These are phyloP conservation scores for Saururus chinensis DNA, from an alignment of 164 flowering plant genomes.

Conservation along the genomic window DNA sequence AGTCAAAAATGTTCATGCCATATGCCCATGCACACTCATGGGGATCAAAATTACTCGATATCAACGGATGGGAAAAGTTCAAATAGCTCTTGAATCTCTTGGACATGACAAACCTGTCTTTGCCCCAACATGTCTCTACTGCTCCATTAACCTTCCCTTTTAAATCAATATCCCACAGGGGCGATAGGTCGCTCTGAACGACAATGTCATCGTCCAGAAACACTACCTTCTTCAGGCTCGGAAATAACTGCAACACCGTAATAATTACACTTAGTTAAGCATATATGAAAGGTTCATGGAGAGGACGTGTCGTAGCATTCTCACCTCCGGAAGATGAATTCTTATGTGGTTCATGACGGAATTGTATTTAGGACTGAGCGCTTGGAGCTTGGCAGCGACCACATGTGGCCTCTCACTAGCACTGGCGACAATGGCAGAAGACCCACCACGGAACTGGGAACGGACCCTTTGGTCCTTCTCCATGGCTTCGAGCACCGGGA, in stretches of 20 bases:
- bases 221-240: conserved; percentile 76
- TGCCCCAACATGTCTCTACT: conserved; percentile 92
- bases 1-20: conserved; percentile 93
- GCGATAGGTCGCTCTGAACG: conserved; percentile 77
- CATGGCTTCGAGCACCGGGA: conserved; percentile 95
- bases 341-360: conserved; percentile 91
- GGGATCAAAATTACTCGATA: conserved; percentile 57
- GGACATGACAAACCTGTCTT: conserved; percentile 87
- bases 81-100: conserved; percentile 76
- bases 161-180: conserved; percentile 89
- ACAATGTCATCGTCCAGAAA: conserved; percentile 95
- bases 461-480: conserved; percentile 79
- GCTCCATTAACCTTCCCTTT: conserved; percentile 96
- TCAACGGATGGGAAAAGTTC: conserved; percentile 89
- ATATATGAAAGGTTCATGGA: background rate
- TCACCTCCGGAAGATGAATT: conserved; percentile 89
- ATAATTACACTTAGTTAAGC: background rate
- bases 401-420: conserved; percentile 62
- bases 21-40: conserved; percentile 98
- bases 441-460: conserved; percentile 83
- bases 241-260: conserved; percentile 64
- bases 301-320: background rate
- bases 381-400: conserved; percentile 85
- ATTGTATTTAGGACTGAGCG: conserved; percentile 91
- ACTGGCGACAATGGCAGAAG: conserved; percentile 67